Percentiles rank a stretch among this genome's conserved stretches.
Conservation (phyloP, 495 filamentous ascomycete genomes). For the Aspergillus affinis region DNA sequence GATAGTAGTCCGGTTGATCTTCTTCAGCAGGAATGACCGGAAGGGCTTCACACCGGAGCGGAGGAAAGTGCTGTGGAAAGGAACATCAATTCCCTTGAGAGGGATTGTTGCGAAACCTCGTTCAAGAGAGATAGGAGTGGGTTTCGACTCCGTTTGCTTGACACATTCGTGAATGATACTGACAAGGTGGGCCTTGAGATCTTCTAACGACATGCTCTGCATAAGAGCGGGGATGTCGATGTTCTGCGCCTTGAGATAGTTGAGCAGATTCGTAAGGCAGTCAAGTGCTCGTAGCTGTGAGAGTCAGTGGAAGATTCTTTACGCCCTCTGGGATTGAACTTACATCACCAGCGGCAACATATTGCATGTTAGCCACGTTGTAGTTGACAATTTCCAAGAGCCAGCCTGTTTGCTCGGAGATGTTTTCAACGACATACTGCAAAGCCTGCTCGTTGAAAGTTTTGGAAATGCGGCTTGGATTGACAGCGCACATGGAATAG, state of each 20-base stretch:
- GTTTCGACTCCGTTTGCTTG: conserved; percentile 82
- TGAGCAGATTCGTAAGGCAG: conserved; percentile 86
- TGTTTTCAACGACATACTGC: conserved; percentile 91
- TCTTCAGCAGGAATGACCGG: conserved; percentile 95
- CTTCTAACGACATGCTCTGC: conserved; percentile 76
- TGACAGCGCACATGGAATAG: conserved; percentile 98
- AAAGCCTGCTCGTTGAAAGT: conserved; percentile 97
- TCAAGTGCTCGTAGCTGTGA: conserved; percentile 80
- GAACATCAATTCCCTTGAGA: conserved; percentile 94
- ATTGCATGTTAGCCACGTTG: conserved; percentile 98
- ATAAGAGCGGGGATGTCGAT: conserved; percentile 93
- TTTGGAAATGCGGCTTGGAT: conserved; percentile 94
- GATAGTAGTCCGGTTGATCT: conserved; percentile 98
- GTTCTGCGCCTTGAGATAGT: conserved; percentile 92
- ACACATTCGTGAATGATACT: conserved; percentile 84
- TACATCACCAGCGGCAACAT: conserved; percentile 91
- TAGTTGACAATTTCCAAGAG: conserved; percentile 98
- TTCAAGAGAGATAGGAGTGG: conserved; percentile 80
- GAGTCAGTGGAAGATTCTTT: conserved; percentile 24
- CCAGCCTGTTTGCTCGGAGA: conserved; percentile 90
- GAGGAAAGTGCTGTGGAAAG: conserved; percentile 98
- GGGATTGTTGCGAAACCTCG: conserved; percentile 97
- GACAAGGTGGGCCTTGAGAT: conserved; percentile 79
- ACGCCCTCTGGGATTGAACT: conserved; percentile 18
- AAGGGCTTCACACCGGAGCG: conserved; percentile 98